Evolutionary conservation across 208 protist species (phyloP), one percentile per base, ranked within the genome.

Genomic region (Trypanosoma melophagium): DNA sequence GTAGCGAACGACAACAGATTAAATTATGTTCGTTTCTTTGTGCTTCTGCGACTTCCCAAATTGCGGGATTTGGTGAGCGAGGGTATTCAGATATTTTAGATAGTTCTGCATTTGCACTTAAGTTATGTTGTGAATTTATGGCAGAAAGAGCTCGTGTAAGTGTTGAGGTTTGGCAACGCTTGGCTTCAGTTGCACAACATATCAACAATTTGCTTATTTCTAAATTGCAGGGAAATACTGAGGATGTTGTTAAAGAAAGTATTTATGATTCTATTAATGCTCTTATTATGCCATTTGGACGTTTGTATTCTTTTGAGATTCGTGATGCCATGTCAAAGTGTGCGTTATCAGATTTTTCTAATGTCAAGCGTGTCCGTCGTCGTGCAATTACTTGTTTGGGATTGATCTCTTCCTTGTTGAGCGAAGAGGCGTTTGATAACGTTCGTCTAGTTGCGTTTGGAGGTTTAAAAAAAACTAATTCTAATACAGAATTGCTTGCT

Each of bases 21-120:
- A 64, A 51, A 12, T 66, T 90, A n/a, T 53, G 74, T 4, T 52
- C 67, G 8, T 52, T 66, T 28, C 54, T 90, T 8, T 71, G 84
- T n/a, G 50, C 24, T 0, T 55, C 19, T 42, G 56, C 75, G 13
- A 76, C 79, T 12, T 35, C 53, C 14, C 55, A 55, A 19, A 58
- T 55, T 5, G 49, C 50, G 14, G 52, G 58, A 17, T 53, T 72
- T 25, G 57, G 71, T 19, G 68, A 83, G 21, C 52, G 53, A 19
- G 69, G 24, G 28, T 79, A 64, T 62, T 68, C 55, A 16, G 74
- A 83, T 31, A 47, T 79, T 61, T 68, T 63, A 13, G 81, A 87
- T 49, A 77, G 82, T 49, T 70, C 74, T 40, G 64, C 69, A 7
- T 76, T 84, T 73, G 72, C 81, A 16, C 69, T 90, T 40, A 84